Conservation (phyloP, 768 basidiomycete genomes). For the Postia placenta region DNA sequence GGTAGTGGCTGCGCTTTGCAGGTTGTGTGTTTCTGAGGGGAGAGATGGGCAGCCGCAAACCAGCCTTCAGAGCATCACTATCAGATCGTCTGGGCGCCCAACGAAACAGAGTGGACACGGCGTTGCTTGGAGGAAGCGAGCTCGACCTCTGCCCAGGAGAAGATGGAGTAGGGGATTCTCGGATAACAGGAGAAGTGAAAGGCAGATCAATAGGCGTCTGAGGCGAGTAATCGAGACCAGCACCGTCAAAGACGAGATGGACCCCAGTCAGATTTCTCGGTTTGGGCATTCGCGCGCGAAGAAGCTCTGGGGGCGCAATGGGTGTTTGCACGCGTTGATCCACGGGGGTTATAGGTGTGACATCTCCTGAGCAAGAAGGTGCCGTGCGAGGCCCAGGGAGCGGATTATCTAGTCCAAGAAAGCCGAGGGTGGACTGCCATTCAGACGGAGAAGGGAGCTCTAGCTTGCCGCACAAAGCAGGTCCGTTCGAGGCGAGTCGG, state of each 20-base stretch:
- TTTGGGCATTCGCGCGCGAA: not conserved
- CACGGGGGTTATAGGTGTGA: constrained; percentile 15
- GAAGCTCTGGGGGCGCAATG: constrained; percentile 19
- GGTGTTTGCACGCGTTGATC: constrained; percentile 27
- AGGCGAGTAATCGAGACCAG: not conserved
- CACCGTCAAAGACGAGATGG: not conserved
- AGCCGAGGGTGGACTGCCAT: constrained; percentile 10
- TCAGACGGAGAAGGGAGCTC: constrained; percentile 17
- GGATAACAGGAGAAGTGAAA: not conserved
- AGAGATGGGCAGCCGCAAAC: too few relatives aligned
- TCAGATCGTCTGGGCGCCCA: too few relatives aligned
- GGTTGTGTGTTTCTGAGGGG: too few relatives aligned
- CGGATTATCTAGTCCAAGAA: constrained; percentile 1
- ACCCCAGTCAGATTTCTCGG: constrained; percentile 8
- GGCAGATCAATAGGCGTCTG: not conserved
- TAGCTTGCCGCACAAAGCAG: constrained; percentile 18
- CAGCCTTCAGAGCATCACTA: too few relatives aligned
- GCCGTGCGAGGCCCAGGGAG: not conserved
- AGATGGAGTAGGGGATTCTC: not conserved
- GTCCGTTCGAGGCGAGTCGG: constrained; percentile 26
- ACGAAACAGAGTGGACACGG: too few relatives aligned
- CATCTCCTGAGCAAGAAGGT: not conserved
- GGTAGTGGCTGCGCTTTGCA: too few relatives aligned
- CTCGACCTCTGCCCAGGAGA: not conserved
- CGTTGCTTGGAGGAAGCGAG: not conserved